phyloP scores from a whole-genome alignment of 2,329 filamentous ascomycete genomes.

The Plenodomus lindquistii region DNA sequence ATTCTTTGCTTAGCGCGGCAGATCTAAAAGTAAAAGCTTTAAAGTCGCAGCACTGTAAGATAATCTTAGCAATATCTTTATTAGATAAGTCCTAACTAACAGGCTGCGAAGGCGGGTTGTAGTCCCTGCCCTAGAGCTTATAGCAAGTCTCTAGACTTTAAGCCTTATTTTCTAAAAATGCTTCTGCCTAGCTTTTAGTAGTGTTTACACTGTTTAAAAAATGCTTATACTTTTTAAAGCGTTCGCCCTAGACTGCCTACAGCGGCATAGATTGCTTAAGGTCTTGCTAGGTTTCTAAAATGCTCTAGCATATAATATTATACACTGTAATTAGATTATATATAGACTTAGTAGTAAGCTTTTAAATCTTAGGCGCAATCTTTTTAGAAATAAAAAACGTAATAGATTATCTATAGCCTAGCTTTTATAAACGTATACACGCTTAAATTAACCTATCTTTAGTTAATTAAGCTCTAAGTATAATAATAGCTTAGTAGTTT shows the following conservation, averaged over 20 bases:
- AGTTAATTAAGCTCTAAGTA: conserved; percentile 64
- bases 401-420: conserved; percentile 69
- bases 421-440: conserved; percentile 56
- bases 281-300: conserved; percentile 60
- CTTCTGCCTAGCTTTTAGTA: conserved; percentile 37
- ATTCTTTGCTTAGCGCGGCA: conserved; percentile 62
- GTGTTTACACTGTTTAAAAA: conserved; percentile 35
- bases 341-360: conserved; percentile 10
- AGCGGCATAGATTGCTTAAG: conserved; percentile 56
- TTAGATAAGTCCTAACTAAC: conserved; percentile 16
- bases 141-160: conserved; percentile 59
- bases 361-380: conserved; percentile 58
- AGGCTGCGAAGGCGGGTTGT: neutral
- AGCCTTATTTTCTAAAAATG: conserved; percentile 60
- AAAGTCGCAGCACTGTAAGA: conserved; percentile 26
- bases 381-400: conserved; percentile 64
- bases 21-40: conserved; percentile 34
- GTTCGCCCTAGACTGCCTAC: conserved; percentile 64
- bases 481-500: conserved; percentile 66
- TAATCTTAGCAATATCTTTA: conserved; percentile 23
- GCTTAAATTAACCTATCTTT: conserved; percentile 74
- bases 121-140: conserved; percentile 32
- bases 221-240: conserved; percentile 51
- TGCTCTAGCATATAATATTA: conserved; percentile 64
- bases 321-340: conserved; percentile 48